Base-by-base conservation (phyloP, 2,329 filamentous ascomycete species). In the Colletotrichum godetiae region DNA sequence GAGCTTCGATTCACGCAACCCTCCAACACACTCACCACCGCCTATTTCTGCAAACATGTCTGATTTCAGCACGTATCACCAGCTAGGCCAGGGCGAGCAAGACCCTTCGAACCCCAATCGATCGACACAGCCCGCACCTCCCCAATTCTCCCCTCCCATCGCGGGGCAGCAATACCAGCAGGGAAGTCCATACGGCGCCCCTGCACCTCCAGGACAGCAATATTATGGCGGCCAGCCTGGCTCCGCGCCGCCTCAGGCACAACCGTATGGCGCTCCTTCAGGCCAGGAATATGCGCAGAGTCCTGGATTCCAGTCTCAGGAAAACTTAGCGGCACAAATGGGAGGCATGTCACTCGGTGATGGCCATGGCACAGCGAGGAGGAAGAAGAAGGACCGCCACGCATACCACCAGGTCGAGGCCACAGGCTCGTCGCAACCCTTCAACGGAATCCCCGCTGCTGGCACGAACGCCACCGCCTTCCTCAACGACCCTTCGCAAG, bases 381-480 rank as follows among this genome's bases (percentile, higher is more conserved):
- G 88, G 82, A 94, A 95, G 88, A 98, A 98, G 91, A 98, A 98
- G 88, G 93, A 98, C 81, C 91, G 95, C 73, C 96, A 98, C 84
- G 96, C 95, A 75, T 94, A 97, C 82, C 96, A 98, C 82, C 92
- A 91, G 52, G 90, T 98, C 66, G 94, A 96, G 76, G 91, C 93
- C 27, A 87, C 87, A 5, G 91, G 91, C 62, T 91, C 91, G 42
- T 91, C 92, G 6, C 91, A 93, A 79, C 85, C 91, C 12, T 94
- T 93, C 84, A 92, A 92, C 80, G 92, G 91, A 74, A 90, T 92
- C 79, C 90, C 91, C 1, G 87, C 89, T 29, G 85, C 86, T 12
- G 89, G 87, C 35, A 87, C 87, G 29, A 86, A 89, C 22, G 84
- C 79, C 22, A 80, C 78, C 24, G 82, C 85, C 70, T 85, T 86